phyloP scores from a whole-genome alignment of 345 rosid genomes.

The Adansonia digitata region DNA sequence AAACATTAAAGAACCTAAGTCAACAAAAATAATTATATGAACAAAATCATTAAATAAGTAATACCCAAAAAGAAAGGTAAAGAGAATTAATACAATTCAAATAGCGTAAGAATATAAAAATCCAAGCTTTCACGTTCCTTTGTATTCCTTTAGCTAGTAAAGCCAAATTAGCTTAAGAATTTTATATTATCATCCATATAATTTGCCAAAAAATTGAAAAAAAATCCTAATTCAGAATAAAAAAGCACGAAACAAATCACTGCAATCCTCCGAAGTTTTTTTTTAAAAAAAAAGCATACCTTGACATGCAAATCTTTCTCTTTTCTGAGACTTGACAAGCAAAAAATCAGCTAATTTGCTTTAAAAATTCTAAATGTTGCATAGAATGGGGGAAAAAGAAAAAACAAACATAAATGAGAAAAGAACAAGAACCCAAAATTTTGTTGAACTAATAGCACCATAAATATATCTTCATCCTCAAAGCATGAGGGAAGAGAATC shows the following conservation, averaged over 20 bases:
- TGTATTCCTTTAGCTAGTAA: neutral
- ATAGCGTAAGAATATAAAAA: neutral
- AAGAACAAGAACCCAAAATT: neutral
- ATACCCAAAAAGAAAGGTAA: neutral
- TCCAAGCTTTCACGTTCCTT: neutral
- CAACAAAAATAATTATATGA: too few relatives aligned
- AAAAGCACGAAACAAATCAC: neutral
- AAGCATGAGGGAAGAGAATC: neutral
- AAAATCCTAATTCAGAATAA: neutral
- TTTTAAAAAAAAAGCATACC: neutral
- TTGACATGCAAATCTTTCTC: neutral
- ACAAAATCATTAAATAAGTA: neutral
- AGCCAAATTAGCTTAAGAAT: neutral
- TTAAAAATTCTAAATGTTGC: neutral
- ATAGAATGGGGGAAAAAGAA: neutral
- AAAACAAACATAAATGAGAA: neutral
- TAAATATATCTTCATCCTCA: neutral
- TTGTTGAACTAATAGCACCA: neutral
- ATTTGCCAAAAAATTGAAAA: neutral
- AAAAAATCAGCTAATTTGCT: neutral
- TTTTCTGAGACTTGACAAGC: neutral
- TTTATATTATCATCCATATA: neutral
- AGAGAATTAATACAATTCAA: neutral
- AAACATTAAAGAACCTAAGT: neutral
- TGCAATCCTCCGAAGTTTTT: neutral